phyloP scores from a whole-genome alignment of 495 filamentous ascomycete genomes.

The Penicillium lagena region DNA sequence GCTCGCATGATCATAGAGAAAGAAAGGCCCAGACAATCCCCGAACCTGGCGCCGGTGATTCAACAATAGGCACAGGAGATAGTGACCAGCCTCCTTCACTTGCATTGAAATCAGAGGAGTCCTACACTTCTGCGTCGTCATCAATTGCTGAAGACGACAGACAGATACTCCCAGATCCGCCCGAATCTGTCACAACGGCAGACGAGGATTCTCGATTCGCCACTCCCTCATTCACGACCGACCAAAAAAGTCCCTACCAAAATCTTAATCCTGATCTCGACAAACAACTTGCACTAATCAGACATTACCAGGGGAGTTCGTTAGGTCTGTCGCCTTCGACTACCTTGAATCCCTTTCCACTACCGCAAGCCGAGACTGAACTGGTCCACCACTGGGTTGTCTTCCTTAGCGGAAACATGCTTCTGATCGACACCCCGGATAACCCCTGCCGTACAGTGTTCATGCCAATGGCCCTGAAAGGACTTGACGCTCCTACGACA shows the following conservation, averaged over 20 bases:
- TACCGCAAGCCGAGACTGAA: slow-evolving; percentile 16
- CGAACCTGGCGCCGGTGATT: neutral
- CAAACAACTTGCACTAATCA: neutral
- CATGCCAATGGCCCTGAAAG: slow-evolving; percentile 19
- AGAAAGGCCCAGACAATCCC: too few relatives aligned
- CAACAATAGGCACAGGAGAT: neutral
- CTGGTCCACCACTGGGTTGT: slow-evolving; percentile 22
- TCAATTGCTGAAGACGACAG: too few relatives aligned
- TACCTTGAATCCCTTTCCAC: slow-evolving; percentile 2
- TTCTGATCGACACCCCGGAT: slow-evolving; percentile 17
- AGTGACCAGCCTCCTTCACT: neutral
- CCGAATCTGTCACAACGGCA: too few relatives aligned
- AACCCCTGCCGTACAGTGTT: slow-evolving; percentile 20
- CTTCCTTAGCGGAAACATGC: slow-evolving; percentile 21
- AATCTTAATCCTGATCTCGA: too few relatives aligned
- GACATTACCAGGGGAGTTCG: neutral
- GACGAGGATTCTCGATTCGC: too few relatives aligned
- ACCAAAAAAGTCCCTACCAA: too few relatives aligned
- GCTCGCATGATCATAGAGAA: too few relatives aligned
- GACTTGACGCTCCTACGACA: slow-evolving; percentile 4
- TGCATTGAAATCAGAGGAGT: too few relatives aligned
- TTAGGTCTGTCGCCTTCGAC: neutral
- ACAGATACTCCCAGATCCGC: too few relatives aligned
- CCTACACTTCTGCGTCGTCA: too few relatives aligned
- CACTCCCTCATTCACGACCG: too few relatives aligned